Evolutionary conservation across 345 rosid species (phyloP), one percentile per base, ranked within the genome.

Genomic region (Turnera subulata): DNA sequence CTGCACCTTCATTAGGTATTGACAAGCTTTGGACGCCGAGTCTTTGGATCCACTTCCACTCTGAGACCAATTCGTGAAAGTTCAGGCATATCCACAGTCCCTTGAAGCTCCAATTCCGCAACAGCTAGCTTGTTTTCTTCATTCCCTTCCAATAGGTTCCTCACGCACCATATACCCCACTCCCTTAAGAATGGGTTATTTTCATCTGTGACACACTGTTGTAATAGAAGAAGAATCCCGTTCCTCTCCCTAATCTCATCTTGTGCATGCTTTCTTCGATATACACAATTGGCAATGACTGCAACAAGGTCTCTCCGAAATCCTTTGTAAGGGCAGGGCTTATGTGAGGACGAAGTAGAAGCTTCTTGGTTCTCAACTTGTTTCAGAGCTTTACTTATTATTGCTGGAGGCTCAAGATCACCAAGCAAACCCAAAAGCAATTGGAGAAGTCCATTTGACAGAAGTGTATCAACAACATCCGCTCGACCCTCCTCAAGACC

Each of bases 131-230:
- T 86, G 74, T 86, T 89, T 59, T 82, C 84, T 32, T 57, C 39
- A 68, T 89, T 89, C 55, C 92, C 88, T 72, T 86, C 89, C 67
- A 86, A 54, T 46, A 89, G 24, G 64, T 89, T 89, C 68, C 91
- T 82, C 53, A 76, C 51, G 6, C 80, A 59, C 93, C 86, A 92
- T 53, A 92, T 80, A 13, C 91, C 86, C 98, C 95, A 89, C 66
- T 89, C 97, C 61, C 92, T 86, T 65, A 84, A 47, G 69, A 77
- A 89, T 0, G 82, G 85, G 73, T 89, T 89, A 11, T 84, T 87
- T 67, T 86, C 91, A 50, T 84, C 91, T 0, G 71, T 55, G 44
- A 84, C 89, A 57, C 97, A 86, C 50, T 89, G 93, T 61, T 84
- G 98, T 59, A 86, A 50, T 65, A 92, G 62, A 46, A 86, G n/a